Conservation (phyloP, 2,329 filamentous ascomycete species). For the Ceratocystis colombiana region DNA sequence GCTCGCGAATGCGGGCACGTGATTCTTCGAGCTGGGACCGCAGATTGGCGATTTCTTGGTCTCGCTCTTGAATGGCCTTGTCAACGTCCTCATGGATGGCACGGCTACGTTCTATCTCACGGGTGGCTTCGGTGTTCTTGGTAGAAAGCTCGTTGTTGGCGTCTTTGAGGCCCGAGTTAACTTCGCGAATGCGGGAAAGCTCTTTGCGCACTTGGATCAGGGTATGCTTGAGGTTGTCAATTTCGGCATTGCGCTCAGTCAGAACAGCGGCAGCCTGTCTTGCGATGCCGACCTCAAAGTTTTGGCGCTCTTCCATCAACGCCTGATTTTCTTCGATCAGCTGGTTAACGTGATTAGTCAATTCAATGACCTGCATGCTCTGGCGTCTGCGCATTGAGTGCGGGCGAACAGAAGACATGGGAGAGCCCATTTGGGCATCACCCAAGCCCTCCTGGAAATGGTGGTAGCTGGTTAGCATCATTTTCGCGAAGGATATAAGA, state of each 20-base stretch:
- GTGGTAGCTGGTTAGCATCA: constrained; percentile 25
- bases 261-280: constrained; percentile 60
- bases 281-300: constrained; percentile 56
- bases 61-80: constrained; percentile 65
- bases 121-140: constrained; percentile 54
- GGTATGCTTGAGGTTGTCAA: constrained; percentile 68
- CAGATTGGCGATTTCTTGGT: constrained; percentile 69
- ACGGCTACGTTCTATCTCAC: constrained; percentile 60
- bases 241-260: constrained; percentile 75
- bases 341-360: constrained; percentile 77
- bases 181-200: constrained; percentile 66
- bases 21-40: constrained; percentile 68
- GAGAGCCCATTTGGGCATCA: constrained; percentile 75
- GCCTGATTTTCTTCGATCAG: constrained; percentile 74
- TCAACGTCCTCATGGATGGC: constrained; percentile 48
- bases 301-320: constrained; percentile 61
- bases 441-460: constrained; percentile 73
- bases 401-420: constrained; percentile 83
- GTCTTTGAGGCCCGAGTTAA: constrained; percentile 68
- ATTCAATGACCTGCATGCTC: constrained; percentile 92
- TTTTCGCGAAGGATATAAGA: neutral
- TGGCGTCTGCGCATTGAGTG: constrained; percentile 94
- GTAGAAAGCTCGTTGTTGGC: constrained; percentile 67
- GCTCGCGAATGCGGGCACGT: constrained; percentile 48
- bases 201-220: constrained; percentile 74